phyloP scores from a whole-genome alignment of 2,329 filamentous ascomycete species.

The Penicillium sp. region DNA sequence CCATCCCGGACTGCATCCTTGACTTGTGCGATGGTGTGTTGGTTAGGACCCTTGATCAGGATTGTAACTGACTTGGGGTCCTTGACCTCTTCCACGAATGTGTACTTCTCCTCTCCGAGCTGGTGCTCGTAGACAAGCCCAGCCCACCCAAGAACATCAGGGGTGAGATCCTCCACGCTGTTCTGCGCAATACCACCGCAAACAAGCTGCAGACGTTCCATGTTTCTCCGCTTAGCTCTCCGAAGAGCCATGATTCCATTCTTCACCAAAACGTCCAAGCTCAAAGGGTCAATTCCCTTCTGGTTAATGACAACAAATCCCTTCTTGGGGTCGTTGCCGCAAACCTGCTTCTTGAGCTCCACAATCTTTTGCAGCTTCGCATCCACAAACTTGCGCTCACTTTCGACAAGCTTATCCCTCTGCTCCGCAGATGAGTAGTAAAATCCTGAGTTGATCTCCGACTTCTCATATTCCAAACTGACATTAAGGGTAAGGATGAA shows the following conservation, averaged over 20 bases:
- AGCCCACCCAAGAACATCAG: conserved; percentile 92
- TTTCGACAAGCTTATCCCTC: conserved; percentile 96
- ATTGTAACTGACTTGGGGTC: conserved; percentile 97
- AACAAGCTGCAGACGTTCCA: conserved; percentile 95
- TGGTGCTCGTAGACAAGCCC: conserved; percentile 97
- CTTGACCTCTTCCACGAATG: conserved; percentile 98
- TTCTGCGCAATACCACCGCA: conserved; percentile 93
- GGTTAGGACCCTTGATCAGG: conserved; percentile 96
- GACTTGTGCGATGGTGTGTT: conserved; percentile 95
- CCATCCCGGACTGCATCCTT: conserved; percentile 96
- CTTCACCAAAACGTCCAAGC: conserved; percentile 94
- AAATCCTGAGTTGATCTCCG: conserved; percentile 98
- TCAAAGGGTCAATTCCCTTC: conserved; percentile 97
- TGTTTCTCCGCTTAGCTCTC: conserved; percentile 96
- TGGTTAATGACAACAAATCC: conserved; percentile 98
- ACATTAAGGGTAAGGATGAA: conserved; percentile 95
- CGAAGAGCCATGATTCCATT: conserved; percentile 95
- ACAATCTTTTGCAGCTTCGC: conserved; percentile 97
- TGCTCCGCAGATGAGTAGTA: conserved; percentile 98
- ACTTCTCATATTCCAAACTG: conserved; percentile 97
- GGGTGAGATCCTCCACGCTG: conserved; percentile 89
- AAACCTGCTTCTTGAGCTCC: conserved; percentile 96
- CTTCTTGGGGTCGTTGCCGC: conserved; percentile 90
- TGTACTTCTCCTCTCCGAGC: conserved; percentile 98
- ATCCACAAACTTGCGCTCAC: conserved; percentile 93